Percentiles rank a stretch among this genome's conserved stretches.
Conservation (phyloP, 257 asterid genomes). For the Misopates orontium region DNA sequence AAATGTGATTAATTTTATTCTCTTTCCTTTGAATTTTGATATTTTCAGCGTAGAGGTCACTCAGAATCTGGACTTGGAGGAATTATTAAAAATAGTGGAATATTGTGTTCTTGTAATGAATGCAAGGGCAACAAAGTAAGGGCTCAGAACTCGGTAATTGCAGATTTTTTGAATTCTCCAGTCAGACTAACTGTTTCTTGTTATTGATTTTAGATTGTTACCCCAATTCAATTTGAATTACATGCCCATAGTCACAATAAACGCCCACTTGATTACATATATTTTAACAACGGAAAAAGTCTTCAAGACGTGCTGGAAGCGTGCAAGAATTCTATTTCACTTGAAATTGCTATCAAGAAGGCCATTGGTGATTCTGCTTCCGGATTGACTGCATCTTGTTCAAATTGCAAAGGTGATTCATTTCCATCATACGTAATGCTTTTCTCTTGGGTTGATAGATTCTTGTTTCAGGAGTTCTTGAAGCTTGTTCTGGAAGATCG, state of each 20-base stretch:
- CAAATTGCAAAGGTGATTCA: constrained; percentile 63
- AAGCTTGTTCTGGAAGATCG: constrained; percentile 43
- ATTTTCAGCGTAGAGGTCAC: constrained; percentile 44
- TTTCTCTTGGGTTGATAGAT: constrained; percentile 7
- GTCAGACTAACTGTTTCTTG: constrained; percentile 26
- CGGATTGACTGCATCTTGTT: constrained; percentile 39
- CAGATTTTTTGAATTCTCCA: constrained; percentile 12
- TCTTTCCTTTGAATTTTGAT: constrained; percentile 24
- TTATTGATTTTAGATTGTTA: constrained; percentile 54
- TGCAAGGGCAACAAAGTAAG: constrained; percentile 70
- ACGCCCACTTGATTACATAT: constrained; percentile 76
- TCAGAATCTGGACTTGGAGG: constrained; percentile 62
- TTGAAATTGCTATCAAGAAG: constrained; percentile 53
- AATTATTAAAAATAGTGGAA: constrained; percentile 61
- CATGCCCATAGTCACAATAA: constrained; percentile 81
- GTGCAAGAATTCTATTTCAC: constrained; percentile 57
- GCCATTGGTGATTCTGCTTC: constrained; percentile 51
- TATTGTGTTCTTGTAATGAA: constrained; percentile 69
- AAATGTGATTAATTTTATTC: constrained; percentile 23
- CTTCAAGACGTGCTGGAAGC: constrained; percentile 69
- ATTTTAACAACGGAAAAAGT: constrained; percentile 71
- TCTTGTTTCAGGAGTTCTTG: constrained; percentile 47
- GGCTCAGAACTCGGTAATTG: background rate
- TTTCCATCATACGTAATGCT: constrained; percentile 10
- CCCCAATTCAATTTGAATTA: constrained; percentile 76